Base-by-base conservation (phyloP, 1,284 basidiomycete genomes). In the Ceratobasidium sp. region DNA sequence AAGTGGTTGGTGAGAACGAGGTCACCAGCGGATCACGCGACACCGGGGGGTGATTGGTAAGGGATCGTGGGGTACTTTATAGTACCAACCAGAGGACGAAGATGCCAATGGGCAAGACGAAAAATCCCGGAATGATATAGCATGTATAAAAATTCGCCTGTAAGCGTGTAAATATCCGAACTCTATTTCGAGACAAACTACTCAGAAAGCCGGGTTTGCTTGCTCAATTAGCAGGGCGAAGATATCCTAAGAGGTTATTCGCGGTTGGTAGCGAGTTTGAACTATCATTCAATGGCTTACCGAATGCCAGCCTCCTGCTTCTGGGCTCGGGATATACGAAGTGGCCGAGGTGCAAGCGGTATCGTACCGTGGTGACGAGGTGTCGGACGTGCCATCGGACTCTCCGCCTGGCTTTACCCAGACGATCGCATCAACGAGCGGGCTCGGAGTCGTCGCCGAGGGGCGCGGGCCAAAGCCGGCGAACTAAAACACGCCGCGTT, bases 371-470 rank as follows among this genome's bases (percentile, higher is more conserved):
- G 63, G 40, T 25, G 75, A 60, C 14, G 75, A 53, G 21, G 73
- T 33, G 59, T 75, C 69, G 30, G 70, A 70, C 4, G 75, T 75
- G 42, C 75, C 75, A 42, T 75, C 75, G 12, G 72, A 62, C 44
- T 75, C 71, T 54, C 75, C 74, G n/a, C 75, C 75, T 42, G 75
- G 75, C 69, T 75, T 75, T 18, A 73, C 75, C 75, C 75, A 75
- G 25, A 75, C 75, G 46, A 75, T 73, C n/a, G 75, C 75, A 38
- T 75, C 75, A 18, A 75, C 18, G 6, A 75, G 38, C n/a, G 73
- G 60, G 44, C 73, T 73, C 1, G 72, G 72, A 7, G 72, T 73
- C 12, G 28, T 75, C 18, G 75, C 64, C 7, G 73, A 73, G 2
- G 75, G 75, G 40, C 74, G 75, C 44, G 75, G 72, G 33, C 75